Evolutionary conservation across 805 yeast genomes (phyloP), one percentile per base, ranked within the genome.

Genomic region (Lipomyces oligophaga): DNA sequence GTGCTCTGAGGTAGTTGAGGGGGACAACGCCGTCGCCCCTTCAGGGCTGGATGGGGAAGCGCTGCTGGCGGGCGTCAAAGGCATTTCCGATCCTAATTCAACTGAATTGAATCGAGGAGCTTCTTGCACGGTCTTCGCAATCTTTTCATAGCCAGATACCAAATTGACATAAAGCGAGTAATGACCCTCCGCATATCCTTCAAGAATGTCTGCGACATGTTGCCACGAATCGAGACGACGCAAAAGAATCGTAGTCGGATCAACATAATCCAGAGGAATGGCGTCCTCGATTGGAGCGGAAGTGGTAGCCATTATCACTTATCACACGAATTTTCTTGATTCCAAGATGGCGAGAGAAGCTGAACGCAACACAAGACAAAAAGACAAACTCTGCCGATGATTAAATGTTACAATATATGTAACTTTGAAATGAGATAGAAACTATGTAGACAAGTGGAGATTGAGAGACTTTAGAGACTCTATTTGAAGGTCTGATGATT

Each of bases 191-290:
- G 58, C 45, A 46, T 64, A 68, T 43, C 59, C 62, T 46, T 58
- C 56, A 16, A 67, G 57, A 26, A 60, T 41, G 21, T 34, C 49
- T 26, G 67, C 60, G 16, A 61, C 64, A 31, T 60, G 64, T 30
- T 55, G 58, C 74, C 74, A 70, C 45, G 66, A 63, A 38, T 69
- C 72, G 34, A 70, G 59, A 10, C 74, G 63, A 13, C 52, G 47
- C 15, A 65, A 46, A 19, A 69, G 61, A 21, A 66, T 48, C 24
- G 60, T 55, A 11, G 73, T 65, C 24, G 73, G 70, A 43, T 70
- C 73, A 51, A 52, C 25, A 47, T 27, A 25, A 21, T 55, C 61
- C 30, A 57, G 41, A n/a, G 54, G 51, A 31, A 54, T 39, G 5
- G 51, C 45, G 21, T 54, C 58, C 15, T 54, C 58, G 32, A 43